Evolutionary conservation across 805 yeast species (phyloP).

Genomic region (Grigorovia humatica): DNA sequence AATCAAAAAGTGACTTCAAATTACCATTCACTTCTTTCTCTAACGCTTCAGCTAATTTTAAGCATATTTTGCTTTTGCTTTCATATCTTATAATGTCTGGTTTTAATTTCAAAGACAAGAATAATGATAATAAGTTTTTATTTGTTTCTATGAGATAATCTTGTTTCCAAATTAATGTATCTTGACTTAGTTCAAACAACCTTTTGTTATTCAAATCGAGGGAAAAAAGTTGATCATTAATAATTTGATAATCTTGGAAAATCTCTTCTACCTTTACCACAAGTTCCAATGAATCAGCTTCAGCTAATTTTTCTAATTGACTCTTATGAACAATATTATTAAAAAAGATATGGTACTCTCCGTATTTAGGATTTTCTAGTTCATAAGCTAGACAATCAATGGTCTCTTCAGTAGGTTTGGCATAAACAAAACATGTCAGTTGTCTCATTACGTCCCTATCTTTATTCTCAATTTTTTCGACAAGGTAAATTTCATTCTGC

Average conservation of each 20-base stretch:
- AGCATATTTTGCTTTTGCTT: conserved; percentile 50
- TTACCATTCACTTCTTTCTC: conserved; percentile 45
- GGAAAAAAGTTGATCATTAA: conserved; percentile 59
- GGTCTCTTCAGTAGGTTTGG: conserved; percentile 61
- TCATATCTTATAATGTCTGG: conserved; percentile 71
- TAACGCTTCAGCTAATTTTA: conserved; percentile 60
- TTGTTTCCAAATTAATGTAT: conserved; percentile 22
- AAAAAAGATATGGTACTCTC: conserved; percentile 66
- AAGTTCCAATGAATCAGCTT: conserved; percentile 77
- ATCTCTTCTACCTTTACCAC: conserved; percentile 70
- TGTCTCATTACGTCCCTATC: conserved; percentile 66
- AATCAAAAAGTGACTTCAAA: conserved; percentile 55
- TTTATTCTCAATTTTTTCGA: conserved; percentile 56
- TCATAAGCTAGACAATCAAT: conserved; percentile 55
- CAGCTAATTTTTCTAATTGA: conserved; percentile 79
- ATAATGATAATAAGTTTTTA: conserved; percentile 18
- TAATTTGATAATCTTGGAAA: conserved; percentile 71
- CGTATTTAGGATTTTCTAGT: conserved; percentile 67
- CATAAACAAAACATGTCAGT: conserved; percentile 67
- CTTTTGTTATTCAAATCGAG: conserved; percentile 24
- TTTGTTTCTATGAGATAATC: conserved; percentile 16
- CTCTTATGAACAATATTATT: conserved; percentile 65
- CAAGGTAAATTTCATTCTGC: conserved; percentile 72
- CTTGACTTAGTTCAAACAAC: conserved; percentile 14
- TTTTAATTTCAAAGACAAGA: conserved; percentile 58